These are phyloP conservation scores for Torulaspora delbrueckii DNA, from an alignment of 805 yeast genomes.

Conservation along the genomic window DNA sequence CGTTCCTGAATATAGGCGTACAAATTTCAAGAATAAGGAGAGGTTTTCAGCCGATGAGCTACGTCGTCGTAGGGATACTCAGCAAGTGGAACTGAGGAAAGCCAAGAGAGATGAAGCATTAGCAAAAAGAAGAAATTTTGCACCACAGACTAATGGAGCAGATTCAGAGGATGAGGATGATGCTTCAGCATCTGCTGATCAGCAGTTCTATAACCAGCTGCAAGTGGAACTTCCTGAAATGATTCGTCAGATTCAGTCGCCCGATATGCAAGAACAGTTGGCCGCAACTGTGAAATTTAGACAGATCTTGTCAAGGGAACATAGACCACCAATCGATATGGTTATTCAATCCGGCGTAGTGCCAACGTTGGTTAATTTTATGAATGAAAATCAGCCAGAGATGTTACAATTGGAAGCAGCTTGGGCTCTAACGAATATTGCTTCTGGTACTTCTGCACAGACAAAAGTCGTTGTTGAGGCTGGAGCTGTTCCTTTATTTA, in stretches of 20 bases:
- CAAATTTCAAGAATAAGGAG: constrained; percentile 90
- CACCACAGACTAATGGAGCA: constrained; percentile 42
- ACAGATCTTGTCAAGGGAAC: constrained; percentile 88
- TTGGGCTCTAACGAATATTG: constrained; percentile 98
- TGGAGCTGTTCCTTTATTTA: constrained; percentile 91
- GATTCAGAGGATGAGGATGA: constrained; percentile 51
- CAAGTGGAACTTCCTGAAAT: constrained; percentile 74
- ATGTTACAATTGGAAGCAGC: constrained; percentile 96
- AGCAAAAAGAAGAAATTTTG: constrained; percentile 85
- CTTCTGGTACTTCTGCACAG: constrained; percentile 87
- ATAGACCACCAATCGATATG: constrained; percentile 91
- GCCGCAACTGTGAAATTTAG: constrained; percentile 90
- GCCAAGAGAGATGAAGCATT: constrained; percentile 93
- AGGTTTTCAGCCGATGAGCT: constrained; percentile 93
- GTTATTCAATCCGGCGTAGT: constrained; percentile 93
- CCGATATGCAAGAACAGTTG: constrained; percentile 72
- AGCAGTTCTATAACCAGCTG: constrained; percentile 44
- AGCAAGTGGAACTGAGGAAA: constrained; percentile 93
- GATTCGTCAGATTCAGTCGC: constrained; percentile 74
- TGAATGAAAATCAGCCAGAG: constrained; percentile 71
- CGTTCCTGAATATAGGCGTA: constrained; percentile 96
- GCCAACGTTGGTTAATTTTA: constrained; percentile 81
- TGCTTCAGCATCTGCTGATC: constrained; percentile 36
- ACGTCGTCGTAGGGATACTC: constrained; percentile 96
- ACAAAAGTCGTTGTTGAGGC: constrained; percentile 87